Conservation (phyloP, 352 stramenopile species). For the Phytophthora ramorum region DNA sequence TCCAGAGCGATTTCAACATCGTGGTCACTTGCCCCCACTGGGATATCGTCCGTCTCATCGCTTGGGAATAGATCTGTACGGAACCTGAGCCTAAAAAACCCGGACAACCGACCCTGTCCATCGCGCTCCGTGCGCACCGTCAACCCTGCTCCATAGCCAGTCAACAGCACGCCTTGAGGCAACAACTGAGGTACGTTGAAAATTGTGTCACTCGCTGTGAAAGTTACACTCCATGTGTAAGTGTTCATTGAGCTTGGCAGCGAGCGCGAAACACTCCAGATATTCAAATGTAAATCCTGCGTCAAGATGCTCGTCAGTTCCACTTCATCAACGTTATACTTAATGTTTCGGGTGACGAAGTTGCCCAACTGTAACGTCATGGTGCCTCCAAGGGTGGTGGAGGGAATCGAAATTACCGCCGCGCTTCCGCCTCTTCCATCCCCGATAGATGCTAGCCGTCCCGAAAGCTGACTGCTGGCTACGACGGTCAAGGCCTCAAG, state of each 20-base stretch:
- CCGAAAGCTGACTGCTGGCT: constrained; percentile 58
- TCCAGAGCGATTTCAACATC: constrained; percentile 67
- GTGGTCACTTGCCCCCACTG: constrained; percentile 60
- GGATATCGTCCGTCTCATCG: constrained; percentile 75
- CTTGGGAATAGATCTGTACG: constrained; percentile 76
- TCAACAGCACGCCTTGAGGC: constrained; percentile 57
- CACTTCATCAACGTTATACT: constrained; percentile 60
- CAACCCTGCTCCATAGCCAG: constrained; percentile 59
- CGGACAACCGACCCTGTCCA: constrained; percentile 68
- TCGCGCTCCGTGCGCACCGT: constrained; percentile 61
- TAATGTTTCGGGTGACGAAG: constrained; percentile 71
- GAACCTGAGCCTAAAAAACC: constrained; percentile 75
- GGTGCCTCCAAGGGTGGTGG: constrained; percentile 65
- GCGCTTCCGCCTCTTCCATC: constrained; percentile 50
- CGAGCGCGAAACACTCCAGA: constrained; percentile 63
- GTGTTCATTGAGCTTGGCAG: constrained; percentile 45
- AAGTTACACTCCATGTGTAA: constrained; percentile 85
- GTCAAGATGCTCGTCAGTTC: constrained; percentile 67
- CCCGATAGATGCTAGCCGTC: constrained; percentile 58
- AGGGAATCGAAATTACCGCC: constrained; percentile 63
- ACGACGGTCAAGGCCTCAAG: constrained; percentile 53
- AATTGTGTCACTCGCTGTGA: constrained; percentile 61
- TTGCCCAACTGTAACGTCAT: constrained; percentile 72
- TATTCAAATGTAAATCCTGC: constrained; percentile 62
- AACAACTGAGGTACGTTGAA: constrained; percentile 71